phyloP scores from a whole-genome alignment of 1,139 yeast species.

The Magnusiomyces paraingens region DNA sequence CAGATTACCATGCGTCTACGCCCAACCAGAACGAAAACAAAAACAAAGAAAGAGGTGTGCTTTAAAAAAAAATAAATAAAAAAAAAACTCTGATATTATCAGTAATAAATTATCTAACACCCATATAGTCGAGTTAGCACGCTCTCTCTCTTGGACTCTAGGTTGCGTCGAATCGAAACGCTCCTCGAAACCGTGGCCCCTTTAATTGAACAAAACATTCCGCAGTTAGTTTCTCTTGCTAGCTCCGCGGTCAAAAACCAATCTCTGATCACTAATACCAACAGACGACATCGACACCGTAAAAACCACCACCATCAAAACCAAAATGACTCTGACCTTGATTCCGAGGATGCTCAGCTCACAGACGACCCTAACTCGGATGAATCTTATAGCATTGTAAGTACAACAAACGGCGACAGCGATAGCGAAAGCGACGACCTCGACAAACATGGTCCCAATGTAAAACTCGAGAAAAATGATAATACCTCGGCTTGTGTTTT shows the following conservation, averaged over 20 bases:
- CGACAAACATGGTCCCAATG: too few species aligned
- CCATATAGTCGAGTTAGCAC: constrained; percentile 11
- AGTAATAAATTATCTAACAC: too few species aligned
- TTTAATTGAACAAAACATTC: constrained; percentile 3
- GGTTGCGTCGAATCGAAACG: constrained; percentile 30
- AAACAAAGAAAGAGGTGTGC: constrained; percentile 26
- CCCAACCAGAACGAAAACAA: constrained; percentile 29
- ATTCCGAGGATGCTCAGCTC: background rate
- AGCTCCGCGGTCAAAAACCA: background rate
- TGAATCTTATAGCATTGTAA: background rate
- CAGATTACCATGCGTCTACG: constrained; percentile 31
- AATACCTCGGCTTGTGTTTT: too few species aligned
- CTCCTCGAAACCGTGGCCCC: constrained; percentile 26
- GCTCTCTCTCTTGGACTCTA: constrained; percentile 9
- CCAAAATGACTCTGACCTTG: constrained; percentile 1
- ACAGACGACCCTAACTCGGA: background rate
- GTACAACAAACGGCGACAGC: too few species aligned
- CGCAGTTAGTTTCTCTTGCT: background rate
- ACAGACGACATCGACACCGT: background rate
- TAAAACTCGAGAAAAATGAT: too few species aligned
- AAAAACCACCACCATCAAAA: background rate
- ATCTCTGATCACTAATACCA: background rate
- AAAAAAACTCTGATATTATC: too few species aligned
- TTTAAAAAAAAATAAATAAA: background rate
- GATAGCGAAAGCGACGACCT: too few species aligned